These are phyloP conservation scores for Cercospora nicotianae DNA, from an alignment of 2,329 filamentous ascomycete genomes.

Conservation along the genomic window DNA sequence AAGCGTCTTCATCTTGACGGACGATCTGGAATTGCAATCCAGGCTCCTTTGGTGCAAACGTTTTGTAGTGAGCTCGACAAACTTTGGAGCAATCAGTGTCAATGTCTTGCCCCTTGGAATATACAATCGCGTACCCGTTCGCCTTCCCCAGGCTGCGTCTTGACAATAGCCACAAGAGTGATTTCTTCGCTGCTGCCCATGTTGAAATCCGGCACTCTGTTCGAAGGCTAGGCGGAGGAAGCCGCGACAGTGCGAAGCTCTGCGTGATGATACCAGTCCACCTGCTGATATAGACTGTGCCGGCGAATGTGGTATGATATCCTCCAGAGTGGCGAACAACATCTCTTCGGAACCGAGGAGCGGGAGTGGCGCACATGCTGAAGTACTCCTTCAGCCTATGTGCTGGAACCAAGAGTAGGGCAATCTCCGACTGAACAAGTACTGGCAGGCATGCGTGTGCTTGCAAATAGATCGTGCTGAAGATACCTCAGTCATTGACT, in stretches of 20 bases:
- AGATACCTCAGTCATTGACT: not conserved
- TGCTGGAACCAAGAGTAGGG: not conserved
- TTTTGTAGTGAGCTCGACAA: not conserved
- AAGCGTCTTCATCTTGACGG: not conserved
- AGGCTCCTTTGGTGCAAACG: constrained; percentile 1
- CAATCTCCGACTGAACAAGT: not conserved
- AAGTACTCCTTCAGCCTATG: not conserved
- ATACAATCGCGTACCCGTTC: constrained; percentile 6
- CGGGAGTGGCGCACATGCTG: not conserved
- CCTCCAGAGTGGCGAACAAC: not conserved
- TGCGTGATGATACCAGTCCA: not conserved
- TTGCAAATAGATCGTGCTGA: not conserved
- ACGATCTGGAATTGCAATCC: constrained; percentile 12
- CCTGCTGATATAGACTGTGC: not conserved
- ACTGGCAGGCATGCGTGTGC: not conserved
- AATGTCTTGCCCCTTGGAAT: not conserved
- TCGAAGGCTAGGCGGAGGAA: not conserved
- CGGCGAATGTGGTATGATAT: not conserved
- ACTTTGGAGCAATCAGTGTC: not conserved
- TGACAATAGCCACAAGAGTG: constrained; percentile 13
- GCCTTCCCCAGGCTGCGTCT: constrained; percentile 13
- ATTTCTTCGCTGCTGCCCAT: constrained; percentile 3
- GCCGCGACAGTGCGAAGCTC: not conserved
- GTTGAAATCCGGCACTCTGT: not conserved
- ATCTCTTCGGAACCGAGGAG: not conserved